phyloP scores from a whole-genome alignment of 106 monocot species.

The Phalaenopsis aphrodite region DNA sequence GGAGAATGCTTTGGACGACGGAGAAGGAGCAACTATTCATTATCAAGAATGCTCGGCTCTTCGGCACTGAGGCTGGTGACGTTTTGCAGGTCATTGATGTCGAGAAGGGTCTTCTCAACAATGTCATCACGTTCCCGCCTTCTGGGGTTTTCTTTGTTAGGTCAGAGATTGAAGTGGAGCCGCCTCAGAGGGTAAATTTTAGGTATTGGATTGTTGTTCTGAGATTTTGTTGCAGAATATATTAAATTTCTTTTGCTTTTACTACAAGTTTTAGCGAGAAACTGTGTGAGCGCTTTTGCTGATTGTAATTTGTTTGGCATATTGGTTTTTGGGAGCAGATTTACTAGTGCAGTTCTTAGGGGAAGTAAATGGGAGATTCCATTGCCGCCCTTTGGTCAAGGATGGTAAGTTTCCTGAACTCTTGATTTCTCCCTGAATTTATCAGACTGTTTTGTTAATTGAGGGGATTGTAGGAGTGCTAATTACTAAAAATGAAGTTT shows the following conservation, averaged over 20 bases:
- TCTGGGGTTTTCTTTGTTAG: conserved; percentile 84
- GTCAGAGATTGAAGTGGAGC: conserved; percentile 41
- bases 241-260: background rate
- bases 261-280: background rate
- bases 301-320: background rate
- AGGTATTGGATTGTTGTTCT: conserved; percentile 19
- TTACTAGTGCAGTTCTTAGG: conserved; percentile 83
- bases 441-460: background rate
- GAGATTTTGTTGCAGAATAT: background rate
- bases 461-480: background rate
- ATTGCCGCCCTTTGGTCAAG: conserved; percentile 91
- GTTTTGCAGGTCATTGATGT: conserved; percentile 93
- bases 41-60: conserved; percentile 53
- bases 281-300: background rate
- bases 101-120: conserved; percentile 51
- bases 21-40: conserved; percentile 99
- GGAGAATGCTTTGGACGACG: conserved; percentile 96
- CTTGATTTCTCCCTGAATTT: background rate
- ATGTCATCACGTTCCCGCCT: conserved; percentile 94
- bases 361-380: conserved; percentile 78
- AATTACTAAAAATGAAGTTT: too few relatives aligned
- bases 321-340: conserved; percentile 24
- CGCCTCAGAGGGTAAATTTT: conserved; percentile 80
- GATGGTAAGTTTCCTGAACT: conserved; percentile 52
- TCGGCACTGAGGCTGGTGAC: conserved; percentile 74